Evolutionary conservation across 1,284 basidiomycete species (phyloP).

Genomic region (Sporisorium sorghi): DNA sequence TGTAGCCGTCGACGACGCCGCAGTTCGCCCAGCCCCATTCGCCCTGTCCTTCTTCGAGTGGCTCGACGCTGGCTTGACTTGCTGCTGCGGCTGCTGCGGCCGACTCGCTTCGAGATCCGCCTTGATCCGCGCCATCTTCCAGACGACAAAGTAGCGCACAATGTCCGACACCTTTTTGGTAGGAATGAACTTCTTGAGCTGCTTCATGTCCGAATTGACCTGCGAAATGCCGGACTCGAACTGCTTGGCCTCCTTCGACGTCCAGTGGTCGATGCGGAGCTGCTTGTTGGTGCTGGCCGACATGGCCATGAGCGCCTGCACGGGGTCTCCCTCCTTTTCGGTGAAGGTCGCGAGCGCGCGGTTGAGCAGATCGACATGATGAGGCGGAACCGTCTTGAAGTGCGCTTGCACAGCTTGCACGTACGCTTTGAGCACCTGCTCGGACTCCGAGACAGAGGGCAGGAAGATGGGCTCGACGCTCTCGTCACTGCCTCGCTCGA

Average conservation of each 20-base stretch:
- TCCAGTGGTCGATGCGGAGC: constrained; percentile 72
- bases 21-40: constrained; percentile 20
- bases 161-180: constrained; percentile 80
- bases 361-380: constrained; percentile 83
- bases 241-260: constrained; percentile 76
- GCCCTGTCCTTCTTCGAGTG: constrained; percentile 22
- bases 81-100: constrained; percentile 18
- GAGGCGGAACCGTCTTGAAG: constrained; percentile 67
- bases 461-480: constrained; percentile 77
- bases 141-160: constrained; percentile 83
- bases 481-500: constrained; percentile 78
- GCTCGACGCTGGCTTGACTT: constrained; percentile 9
- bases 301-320: constrained; percentile 81
- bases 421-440: constrained; percentile 77
- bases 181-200: constrained; percentile 80
- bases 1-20: constrained; percentile 11
- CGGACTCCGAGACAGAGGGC: constrained; percentile 69
- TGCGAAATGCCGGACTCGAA: constrained; percentile 81
- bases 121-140: constrained; percentile 77
- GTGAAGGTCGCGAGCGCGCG: constrained; percentile 84
- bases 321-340: constrained; percentile 77
- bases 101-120: constrained; percentile 38
- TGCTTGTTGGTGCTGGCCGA: constrained; percentile 76
- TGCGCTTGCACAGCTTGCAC: constrained; percentile 73
- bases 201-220: constrained; percentile 81